Conservation (phyloP, 1,139 yeast genomes). For the Blastobotrys aristatus region DNA sequence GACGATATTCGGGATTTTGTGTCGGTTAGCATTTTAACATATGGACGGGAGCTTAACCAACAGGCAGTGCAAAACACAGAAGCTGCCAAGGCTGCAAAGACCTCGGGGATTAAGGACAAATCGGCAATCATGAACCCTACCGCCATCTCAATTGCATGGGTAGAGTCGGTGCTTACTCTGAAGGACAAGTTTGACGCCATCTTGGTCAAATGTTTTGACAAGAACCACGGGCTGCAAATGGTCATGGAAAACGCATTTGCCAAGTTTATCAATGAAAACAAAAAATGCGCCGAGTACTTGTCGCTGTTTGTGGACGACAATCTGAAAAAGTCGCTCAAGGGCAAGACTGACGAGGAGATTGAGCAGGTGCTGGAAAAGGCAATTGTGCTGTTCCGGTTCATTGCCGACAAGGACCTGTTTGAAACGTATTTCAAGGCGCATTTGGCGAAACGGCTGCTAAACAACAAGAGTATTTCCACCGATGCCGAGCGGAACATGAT, state of each 20-base stretch:
- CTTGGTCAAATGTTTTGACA: constrained; percentile 44
- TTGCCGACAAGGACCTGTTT: constrained; percentile 82
- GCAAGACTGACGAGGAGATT: constrained; percentile 46
- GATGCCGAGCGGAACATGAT: constrained; percentile 72
- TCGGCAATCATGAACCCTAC: constrained; percentile 39
- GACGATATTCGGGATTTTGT: constrained; percentile 49
- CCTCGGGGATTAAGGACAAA: constrained; percentile 34
- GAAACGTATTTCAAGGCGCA: constrained; percentile 84
- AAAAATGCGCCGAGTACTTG: constrained; percentile 64
- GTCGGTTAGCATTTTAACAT: constrained; percentile 43
- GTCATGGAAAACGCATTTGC: constrained; percentile 59
- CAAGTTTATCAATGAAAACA: constrained; percentile 53
- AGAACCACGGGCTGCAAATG: constrained; percentile 48
- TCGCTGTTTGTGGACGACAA: constrained; percentile 72
- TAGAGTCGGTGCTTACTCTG: constrained; percentile 51
- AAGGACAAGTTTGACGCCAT: constrained; percentile 51
- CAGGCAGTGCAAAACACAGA: constrained; percentile 22
- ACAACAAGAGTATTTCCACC: constrained; percentile 45
- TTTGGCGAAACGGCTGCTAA: constrained; percentile 74
- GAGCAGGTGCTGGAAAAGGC: constrained; percentile 55
- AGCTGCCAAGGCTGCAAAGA: constrained; percentile 23
- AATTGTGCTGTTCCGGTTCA: constrained; percentile 57
- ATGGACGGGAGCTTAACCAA: constrained; percentile 39
- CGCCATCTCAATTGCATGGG: constrained; percentile 64
- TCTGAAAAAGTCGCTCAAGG: constrained; percentile 56